A percentile compares a stretch with the other conserved stretches of the same genome.
These are phyloP conservation scores for Haematococcus lacustris DNA, from an alignment of 139 green algal species.

Conservation along the genomic window DNA sequence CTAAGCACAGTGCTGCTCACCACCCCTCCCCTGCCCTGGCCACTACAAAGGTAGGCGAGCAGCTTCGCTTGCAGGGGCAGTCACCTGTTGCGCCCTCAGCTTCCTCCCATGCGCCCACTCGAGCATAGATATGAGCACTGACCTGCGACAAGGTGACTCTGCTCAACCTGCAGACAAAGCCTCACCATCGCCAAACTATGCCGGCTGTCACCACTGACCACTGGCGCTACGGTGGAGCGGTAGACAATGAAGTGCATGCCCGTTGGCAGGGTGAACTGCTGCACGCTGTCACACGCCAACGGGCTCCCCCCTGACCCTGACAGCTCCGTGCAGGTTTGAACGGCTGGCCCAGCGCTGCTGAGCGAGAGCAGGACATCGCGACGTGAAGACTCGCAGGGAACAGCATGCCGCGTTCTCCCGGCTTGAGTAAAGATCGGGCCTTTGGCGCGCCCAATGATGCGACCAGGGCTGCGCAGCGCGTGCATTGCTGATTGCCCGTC, in stretches of 20 bases:
- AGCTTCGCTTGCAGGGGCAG: neutral
- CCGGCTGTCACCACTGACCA: constrained; percentile 64
- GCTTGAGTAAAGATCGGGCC: too few relatives aligned
- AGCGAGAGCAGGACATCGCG: too few relatives aligned
- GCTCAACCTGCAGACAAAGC: neutral
- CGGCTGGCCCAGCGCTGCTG: too few relatives aligned
- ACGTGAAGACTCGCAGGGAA: too few relatives aligned
- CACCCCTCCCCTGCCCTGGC: neutral
- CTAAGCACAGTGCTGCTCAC: neutral
- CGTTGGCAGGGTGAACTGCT: constrained; percentile 77
- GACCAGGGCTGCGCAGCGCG: too few relatives aligned
- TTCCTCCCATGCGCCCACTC: constrained; percentile 74
- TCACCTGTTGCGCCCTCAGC: constrained; percentile 59
- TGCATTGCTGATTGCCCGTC: too few relatives aligned
- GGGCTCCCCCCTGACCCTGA: too few relatives aligned
- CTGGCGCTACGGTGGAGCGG: constrained; percentile 52
- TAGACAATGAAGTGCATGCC: constrained; percentile 83
- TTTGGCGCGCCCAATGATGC: too few relatives aligned
- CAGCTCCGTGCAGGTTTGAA: too few relatives aligned
- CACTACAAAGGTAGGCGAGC: neutral
- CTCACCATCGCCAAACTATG: neutral
- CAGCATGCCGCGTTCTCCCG: too few relatives aligned
- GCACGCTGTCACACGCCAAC: constrained; percentile 44
- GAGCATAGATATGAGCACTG: constrained; percentile 19
- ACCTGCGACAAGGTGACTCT: constrained; percentile 16